Evolutionary conservation across 441 rosid species (phyloP), one percentile per base, ranked within the genome.

Genomic region (Mallotus repandus): DNA sequence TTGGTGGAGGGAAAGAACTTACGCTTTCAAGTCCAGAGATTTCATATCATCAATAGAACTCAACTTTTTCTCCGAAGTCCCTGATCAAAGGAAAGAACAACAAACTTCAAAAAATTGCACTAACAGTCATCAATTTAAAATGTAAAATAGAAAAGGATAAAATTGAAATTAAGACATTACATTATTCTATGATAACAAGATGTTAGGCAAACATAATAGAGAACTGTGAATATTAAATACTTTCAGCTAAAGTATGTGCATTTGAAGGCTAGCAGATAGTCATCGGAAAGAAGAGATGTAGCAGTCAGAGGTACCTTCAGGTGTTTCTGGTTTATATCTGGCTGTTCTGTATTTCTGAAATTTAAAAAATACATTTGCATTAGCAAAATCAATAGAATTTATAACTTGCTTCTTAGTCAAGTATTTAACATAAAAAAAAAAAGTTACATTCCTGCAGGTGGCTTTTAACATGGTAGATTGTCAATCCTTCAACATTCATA

Each of bases 401-500:
- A 50, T 38, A 57, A 38, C 41, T 38, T 38, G 7, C 41, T 38
- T 4, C 41, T 6, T 60, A 50, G 60, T 10, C 45, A 54, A 43
- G 32, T 15, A 38, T 29, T 41, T 12, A 53, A 72, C 43, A 74
- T 25, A 63, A 69, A 52, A 38, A 59, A 55, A 63, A 69, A 52
- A 38, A 59, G 43, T 66, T 22, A 25, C 49, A 29, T 55, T 89
- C 98, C 92, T 94, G 98, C 79, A 94, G 83, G 85, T 94, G 98
- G 85, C 98, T 94, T 89, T 94, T 94, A 70, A 94, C 97, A 80
- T 94, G 95, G 84, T 94, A 94, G 78, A 91, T 94, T 66, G 96
- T 94, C 79, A 94, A 76, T 63, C 89, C 85, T 57, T 85, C 89
- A 67, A 82, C 91, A 68, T 89, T 87, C 88, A 92, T 90, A 74